A percentile compares a stretch with the other conserved stretches of the same genome.
These are phyloP conservation scores for Primulina eburnea DNA, from an alignment of 257 asterid genomes.

Conservation along the genomic window DNA sequence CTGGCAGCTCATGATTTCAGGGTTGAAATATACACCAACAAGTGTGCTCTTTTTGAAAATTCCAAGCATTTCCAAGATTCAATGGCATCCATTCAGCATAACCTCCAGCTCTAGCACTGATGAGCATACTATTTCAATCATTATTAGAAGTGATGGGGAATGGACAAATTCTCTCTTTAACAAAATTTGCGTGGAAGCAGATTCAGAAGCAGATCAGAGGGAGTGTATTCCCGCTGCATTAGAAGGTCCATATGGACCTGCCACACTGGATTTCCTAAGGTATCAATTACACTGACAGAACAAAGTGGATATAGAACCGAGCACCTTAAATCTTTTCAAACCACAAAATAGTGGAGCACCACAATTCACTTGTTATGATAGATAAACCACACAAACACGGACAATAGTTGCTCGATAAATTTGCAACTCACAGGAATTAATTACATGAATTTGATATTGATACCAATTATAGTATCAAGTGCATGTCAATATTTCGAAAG, in stretches of 20 bases:
- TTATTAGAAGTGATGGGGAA: constrained; percentile 58
- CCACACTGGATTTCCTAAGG: constrained; percentile 62
- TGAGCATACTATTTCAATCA: constrained; percentile 51
- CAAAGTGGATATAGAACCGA: background rate
- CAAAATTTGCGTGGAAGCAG: constrained; percentile 21
- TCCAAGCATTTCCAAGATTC: constrained; percentile 61
- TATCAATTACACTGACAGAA: constrained; percentile 20
- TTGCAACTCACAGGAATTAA: background rate
- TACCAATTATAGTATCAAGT: background rate
- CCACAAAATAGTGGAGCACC: background rate
- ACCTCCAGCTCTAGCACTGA: constrained; percentile 65
- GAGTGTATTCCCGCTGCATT: constrained; percentile 48
- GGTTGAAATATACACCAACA: constrained; percentile 52
- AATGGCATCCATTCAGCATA: constrained; percentile 84
- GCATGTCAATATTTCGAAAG: background rate
- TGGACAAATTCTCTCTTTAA: constrained; percentile 67
- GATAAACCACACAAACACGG: background rate
- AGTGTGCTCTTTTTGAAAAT: constrained; percentile 69
- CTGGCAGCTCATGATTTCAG: constrained; percentile 34
- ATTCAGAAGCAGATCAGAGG: constrained; percentile 45
- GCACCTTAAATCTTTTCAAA: background rate
- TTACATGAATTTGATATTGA: background rate
- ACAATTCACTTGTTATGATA: background rate
- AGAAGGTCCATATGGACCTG: constrained; percentile 90
- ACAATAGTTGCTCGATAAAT: background rate